Conservation (phyloP, 2,329 filamentous ascomycete genomes). For the Aspergillus novoparasiticus region DNA sequence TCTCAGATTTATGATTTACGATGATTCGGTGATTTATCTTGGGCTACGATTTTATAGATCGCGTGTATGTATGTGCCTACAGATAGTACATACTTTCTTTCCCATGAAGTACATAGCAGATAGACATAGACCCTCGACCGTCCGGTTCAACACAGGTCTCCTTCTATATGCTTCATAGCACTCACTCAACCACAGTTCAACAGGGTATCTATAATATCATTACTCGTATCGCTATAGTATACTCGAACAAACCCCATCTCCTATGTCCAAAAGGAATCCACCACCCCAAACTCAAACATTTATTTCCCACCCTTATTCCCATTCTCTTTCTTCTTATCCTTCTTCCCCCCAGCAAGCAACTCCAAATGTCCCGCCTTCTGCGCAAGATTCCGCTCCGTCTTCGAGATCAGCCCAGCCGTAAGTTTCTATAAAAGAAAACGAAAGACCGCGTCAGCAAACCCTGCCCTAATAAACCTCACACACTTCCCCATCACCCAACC, state of each 20-base stretch:
- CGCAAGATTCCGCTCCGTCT: conserved; percentile 69
- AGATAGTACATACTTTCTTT: conserved; percentile 6
- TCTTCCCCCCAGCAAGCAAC: conserved; percentile 67
- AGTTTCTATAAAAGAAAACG: conserved; percentile 52
- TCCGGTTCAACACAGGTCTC: background rate
- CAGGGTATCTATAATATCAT: conserved; percentile 23
- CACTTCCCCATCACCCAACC: no score
- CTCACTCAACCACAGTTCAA: background rate
- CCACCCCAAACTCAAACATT: background rate
- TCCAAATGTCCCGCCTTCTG: conserved; percentile 71
- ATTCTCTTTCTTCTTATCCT: conserved; percentile 50
- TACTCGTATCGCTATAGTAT: conserved; percentile 13
- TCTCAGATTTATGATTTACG: conserved; percentile 13
- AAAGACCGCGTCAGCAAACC: background rate
- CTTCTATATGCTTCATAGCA: background rate
- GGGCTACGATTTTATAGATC: background rate
- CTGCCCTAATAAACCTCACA: no score
- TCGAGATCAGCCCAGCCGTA: conserved; percentile 61
- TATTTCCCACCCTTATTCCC: conserved; percentile 33
- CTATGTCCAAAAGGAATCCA: no score
- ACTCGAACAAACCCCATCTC: background rate
- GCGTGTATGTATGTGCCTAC: conserved; percentile 5
- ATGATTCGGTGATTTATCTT: conserved; percentile 3
- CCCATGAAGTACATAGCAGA: conserved; percentile 3
- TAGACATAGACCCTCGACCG: background rate